Evolutionary conservation across 2,329 filamentous ascomycete species (phyloP).

Genomic region (Fusarium nanum): DNA sequence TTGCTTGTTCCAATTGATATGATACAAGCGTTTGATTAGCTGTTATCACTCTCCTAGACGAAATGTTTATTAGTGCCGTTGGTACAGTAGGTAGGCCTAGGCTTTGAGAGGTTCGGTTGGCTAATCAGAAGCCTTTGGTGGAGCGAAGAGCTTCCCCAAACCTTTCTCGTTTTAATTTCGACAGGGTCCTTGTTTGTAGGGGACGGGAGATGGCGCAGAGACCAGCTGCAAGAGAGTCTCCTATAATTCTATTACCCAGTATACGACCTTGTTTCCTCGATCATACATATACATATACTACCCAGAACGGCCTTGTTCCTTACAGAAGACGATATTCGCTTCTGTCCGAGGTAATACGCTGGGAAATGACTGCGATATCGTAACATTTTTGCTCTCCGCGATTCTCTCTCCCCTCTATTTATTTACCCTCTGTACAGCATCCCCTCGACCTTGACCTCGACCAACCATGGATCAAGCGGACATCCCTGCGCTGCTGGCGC

Average conservation of each 20-base stretch:
- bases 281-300: not conserved
- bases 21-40: not conserved
- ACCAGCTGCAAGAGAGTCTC: slow-evolving; percentile 27
- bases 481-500: slow-evolving; percentile 72
- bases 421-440: not conserved
- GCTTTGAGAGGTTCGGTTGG: slow-evolving; percentile 3
- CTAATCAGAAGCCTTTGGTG: slow-evolving; percentile 16
- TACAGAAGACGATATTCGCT: not conserved
- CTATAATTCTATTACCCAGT: slow-evolving; percentile 18
- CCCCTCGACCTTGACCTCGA: slow-evolving; percentile 1
- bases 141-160: slow-evolving; percentile 35
- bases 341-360: not conserved
- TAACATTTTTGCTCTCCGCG: slow-evolving; percentile 5
- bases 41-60: not conserved
- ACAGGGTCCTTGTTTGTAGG: slow-evolving; percentile 32
- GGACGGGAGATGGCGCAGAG: slow-evolving; percentile 15
- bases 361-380: slow-evolving; percentile 36
- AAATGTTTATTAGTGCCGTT: slow-evolving; percentile 6
- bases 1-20: not conserved
- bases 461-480: slow-evolving; percentile 71
- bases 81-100: not conserved
- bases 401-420: slow-evolving; percentile 1
- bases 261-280: slow-evolving; percentile 6
- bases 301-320: not conserved
- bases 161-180: slow-evolving; percentile 37